These are phyloP conservation scores for Phaeosphaeria sp. DNA, from an alignment of 2,329 filamentous ascomycete species.

Conservation along the genomic window DNA sequence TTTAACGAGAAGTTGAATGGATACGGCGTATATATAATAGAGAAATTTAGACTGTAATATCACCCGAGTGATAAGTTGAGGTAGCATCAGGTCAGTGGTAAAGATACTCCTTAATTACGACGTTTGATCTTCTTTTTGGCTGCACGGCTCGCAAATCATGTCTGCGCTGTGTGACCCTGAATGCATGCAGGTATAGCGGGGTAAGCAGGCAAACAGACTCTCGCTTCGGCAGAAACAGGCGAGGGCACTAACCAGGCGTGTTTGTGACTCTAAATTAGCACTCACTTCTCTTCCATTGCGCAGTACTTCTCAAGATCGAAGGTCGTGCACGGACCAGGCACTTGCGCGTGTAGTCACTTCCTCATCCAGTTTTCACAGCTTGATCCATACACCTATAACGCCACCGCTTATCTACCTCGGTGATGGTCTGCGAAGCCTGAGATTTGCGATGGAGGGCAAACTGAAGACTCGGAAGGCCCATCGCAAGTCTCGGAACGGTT, in stretches of 20 bases:
- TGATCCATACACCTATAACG: neutral
- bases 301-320: neutral
- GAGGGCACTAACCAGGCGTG: neutral
- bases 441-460: conserved; percentile 28
- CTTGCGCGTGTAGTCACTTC: neutral
- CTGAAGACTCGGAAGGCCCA: conserved; percentile 36
- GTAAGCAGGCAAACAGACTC: neutral
- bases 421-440: neutral
- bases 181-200: no score
- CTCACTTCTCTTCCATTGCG: neutral
- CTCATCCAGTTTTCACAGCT: neutral
- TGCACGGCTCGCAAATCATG: no score
- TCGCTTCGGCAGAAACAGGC: neutral
- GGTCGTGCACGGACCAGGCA: neutral
- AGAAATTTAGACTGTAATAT: no score
- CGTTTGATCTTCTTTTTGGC: no score
- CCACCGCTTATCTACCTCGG: neutral
- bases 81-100: no score
- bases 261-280: neutral
- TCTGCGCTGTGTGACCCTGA: no score
- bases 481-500: conserved; percentile 39
- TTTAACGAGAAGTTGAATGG: no score
- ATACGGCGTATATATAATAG: no score
- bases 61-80: no score
- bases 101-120: no score